A percentile compares a stretch with the other conserved stretches of the same genome.
Evolutionary conservation across 2,329 filamentous ascomycete genomes (phyloP).

Genomic region (Penicillium verrucosum): DNA sequence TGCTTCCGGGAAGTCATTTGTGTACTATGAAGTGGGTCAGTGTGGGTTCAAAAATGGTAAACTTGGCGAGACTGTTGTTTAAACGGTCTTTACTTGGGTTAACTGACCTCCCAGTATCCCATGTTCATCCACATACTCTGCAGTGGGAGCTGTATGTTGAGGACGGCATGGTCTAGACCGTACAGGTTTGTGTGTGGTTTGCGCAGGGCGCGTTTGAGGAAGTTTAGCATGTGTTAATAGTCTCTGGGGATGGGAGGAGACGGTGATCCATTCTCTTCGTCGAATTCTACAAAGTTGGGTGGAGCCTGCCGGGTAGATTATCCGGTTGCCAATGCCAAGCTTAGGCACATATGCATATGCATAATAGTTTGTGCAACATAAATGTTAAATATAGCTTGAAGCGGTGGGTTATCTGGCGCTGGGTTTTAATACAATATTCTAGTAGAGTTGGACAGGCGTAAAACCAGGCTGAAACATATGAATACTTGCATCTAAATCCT

Average conservation of each 20-base stretch:
- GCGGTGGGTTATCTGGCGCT: neutral
- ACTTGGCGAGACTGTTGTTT: neutral
- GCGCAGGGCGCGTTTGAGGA: constrained; percentile 11
- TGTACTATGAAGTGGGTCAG: constrained; percentile 23
- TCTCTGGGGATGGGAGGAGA: neutral
- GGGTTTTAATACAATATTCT: neutral
- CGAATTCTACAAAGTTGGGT: neutral
- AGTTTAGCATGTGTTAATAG: neutral
- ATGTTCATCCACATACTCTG: constrained; percentile 63
- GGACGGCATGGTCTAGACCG: constrained; percentile 55
- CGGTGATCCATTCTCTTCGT: neutral
- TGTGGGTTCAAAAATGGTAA: neutral
- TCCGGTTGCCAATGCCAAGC: neutral
- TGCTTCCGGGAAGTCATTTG: constrained; percentile 45
- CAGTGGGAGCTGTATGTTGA: constrained; percentile 50
- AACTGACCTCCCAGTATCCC: constrained; percentile 54
- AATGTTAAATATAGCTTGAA: neutral
- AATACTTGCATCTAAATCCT: constrained; percentile 7
- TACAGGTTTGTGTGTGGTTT: constrained; percentile 36
- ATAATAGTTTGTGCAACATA: too few species aligned
- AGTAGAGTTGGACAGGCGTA: neutral
- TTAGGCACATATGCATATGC: too few species aligned
- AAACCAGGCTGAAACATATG: neutral
- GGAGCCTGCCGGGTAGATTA: neutral
- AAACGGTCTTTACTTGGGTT: neutral